Evolutionary conservation across 768 basidiomycete genomes (phyloP), one percentile per base, ranked within the genome.

Genomic region (Tylopilus sp.): DNA sequence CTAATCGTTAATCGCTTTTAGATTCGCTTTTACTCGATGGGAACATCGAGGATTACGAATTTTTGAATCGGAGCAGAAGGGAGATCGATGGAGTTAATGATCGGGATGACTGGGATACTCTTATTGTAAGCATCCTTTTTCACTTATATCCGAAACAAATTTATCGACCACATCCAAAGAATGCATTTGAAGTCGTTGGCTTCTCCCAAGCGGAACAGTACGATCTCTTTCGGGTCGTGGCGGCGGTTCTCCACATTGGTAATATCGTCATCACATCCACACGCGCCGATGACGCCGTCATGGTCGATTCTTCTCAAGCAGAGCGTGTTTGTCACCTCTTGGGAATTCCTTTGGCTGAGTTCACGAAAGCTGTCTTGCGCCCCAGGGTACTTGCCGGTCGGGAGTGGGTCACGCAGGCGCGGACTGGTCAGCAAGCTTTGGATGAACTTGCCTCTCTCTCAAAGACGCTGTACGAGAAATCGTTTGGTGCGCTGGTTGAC

Each of bases 71-170:
- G 71, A 93, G 92, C 44, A 74, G 93, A 63, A 74, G 86, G 51
- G 87, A 95, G 63, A 87, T 99, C n/a, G 96, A 98, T 59, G 97
- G 96, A 1, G 88, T 98, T 22, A 86, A 98, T 63, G 97, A 98
- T 71, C 74, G 72, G 43, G 85, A 90, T 54, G 97, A 98, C 64
- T 99, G 94, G 94, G 74, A 77, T 43, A 68, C 79, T 6, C 74
- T 99, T 21, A 83, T 82, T 74, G 92, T 91, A 60, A 63, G 64
- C 40, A 9, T 24, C 17, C 22, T 29, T 45, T 51, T 3, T 43
- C 22, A 8, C 26, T 50, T 38, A 25, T 9, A 19, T n/a, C 30
- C 25, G 44, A 22, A 46, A 13, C 5, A 40, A 13, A 45, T n/a
- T 47, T 63, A 34, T 50, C 56, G 28, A 59, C 34, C 31, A 28